Conservation (phyloP, 306 rosid genomes). For the Acacia melanoxylon region DNA sequence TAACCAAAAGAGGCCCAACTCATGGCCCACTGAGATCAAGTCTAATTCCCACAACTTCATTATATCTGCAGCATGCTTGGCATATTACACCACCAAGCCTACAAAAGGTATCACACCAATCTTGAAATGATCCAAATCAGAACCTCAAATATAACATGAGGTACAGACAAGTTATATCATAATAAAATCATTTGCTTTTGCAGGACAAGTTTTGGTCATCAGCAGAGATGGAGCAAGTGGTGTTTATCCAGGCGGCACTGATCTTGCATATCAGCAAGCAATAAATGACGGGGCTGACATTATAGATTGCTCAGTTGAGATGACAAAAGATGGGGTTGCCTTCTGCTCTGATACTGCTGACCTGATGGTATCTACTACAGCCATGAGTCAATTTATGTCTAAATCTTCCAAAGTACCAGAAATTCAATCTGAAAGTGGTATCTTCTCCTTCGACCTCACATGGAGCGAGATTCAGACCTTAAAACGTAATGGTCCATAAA, state of each 20-base stretch:
- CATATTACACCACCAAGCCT: constrained; percentile 45
- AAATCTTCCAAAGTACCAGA: constrained; percentile 56
- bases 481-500: constrained; percentile 55
- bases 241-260: constrained; percentile 76
- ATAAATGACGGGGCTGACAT: constrained; percentile 74
- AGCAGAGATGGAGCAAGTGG: constrained; percentile 83
- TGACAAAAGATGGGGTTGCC: constrained; percentile 82
- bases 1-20: neutral
- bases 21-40: neutral
- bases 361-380: constrained; percentile 54
- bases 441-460: constrained; percentile 77
- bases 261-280: constrained; percentile 82
- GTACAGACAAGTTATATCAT: neutral
- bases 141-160: neutral
- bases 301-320: constrained; percentile 89
- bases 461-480: constrained; percentile 80
- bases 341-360: constrained; percentile 63
- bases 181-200: constrained; percentile 16
- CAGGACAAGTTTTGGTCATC: constrained; percentile 65
- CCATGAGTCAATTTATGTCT: constrained; percentile 53
- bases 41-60: constrained; percentile 29
- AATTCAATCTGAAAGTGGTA: constrained; percentile 64
- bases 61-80: constrained; percentile 69
- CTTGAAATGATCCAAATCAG: neutral
- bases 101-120: constrained; percentile 47